Base-by-base conservation (phyloP, 2,329 filamentous ascomycete genomes). In the Aphanocladium album region DNA sequence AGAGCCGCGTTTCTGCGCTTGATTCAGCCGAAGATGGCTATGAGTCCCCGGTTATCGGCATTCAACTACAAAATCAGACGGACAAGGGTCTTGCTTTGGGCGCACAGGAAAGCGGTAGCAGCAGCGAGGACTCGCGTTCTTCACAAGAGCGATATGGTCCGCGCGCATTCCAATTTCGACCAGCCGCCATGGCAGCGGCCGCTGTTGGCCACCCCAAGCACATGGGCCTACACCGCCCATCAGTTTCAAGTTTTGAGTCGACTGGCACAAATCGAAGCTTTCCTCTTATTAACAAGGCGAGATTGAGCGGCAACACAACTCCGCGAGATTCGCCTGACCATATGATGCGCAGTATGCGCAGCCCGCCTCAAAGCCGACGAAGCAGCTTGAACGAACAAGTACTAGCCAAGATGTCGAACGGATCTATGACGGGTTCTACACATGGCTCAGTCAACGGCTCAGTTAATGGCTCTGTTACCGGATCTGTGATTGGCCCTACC, bases 211-310 rank as follows among this genome's bases (percentile, higher is more conserved):
- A 49, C 12, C n/a, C 52, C 8, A 43, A 50, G 49, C 35, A 62
- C 49, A 45, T 68, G 71, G 60, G 60, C 35, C 51, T 75, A 58
- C 83, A 86, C 66, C 81, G 83, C 1, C 82, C 84, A 6, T 85
- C 83, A 0, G 71, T 81, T 23, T 82, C 83, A 4, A 84, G 83
- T 0, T 77, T 85, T 61, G 81, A 82, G 50, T 87, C 84, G 0
- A 79, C 76, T 0, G 83, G 83, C 17, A 87, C 85, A 1, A 83
- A 79, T 55, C 77, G 85, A 65, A 87, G 83, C 68, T 88, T 88
- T 64, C 85, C 85, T 1, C 75, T 88, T 5, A 79, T 87, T 46
- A 83, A 80, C 65, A 83, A 78, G 66, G 67, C 77, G 17, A 80
- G 77, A 63, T 69, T 75, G 9, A 77, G 74, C 54, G 77, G 74